Evolutionary conservation across 176 grass and related monocot genomes (phyloP).

Genomic region (Raddia guianensis): DNA sequence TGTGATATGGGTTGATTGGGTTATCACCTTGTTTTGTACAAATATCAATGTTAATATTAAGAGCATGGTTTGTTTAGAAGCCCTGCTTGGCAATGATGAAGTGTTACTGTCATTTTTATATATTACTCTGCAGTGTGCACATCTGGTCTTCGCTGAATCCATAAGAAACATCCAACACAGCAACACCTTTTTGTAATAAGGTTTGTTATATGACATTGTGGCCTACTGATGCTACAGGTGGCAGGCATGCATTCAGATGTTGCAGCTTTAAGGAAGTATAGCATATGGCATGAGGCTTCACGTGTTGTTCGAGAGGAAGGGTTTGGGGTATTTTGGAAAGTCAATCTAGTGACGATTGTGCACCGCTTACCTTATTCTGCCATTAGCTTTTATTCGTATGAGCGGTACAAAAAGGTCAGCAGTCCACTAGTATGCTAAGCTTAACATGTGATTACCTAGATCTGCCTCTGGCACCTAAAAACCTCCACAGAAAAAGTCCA

Average conservation of each 20-base stretch:
- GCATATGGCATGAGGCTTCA: constrained; percentile 79
- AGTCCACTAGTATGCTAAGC: not conserved
- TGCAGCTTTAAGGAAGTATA: constrained; percentile 67
- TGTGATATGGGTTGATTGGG: not conserved
- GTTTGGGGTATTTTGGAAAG: constrained; percentile 90
- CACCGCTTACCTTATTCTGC: constrained; percentile 94
- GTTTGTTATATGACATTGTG: constrained; percentile 21
- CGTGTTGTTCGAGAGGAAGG: constrained; percentile 83
- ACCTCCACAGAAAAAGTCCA: too few species aligned
- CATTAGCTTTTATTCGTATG: constrained; percentile 88
- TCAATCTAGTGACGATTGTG: constrained; percentile 85
- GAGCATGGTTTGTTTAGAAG: too few species aligned
- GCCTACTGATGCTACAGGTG: constrained; percentile 59
- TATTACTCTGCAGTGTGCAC: too few species aligned
- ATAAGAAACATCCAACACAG: too few species aligned
- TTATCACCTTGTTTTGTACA: not conserved
- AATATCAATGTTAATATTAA: not conserved
- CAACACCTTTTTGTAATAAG: not conserved
- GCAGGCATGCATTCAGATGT: constrained; percentile 91
- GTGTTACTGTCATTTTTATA: too few species aligned
- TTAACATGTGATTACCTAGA: not conserved
- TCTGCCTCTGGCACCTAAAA: too few species aligned
- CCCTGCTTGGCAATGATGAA: too few species aligned
- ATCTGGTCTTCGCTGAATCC: too few species aligned
- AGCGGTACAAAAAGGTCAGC: constrained; percentile 82